phyloP scores from a whole-genome alignment of 257 asterid species.

The Petunia secreta region DNA sequence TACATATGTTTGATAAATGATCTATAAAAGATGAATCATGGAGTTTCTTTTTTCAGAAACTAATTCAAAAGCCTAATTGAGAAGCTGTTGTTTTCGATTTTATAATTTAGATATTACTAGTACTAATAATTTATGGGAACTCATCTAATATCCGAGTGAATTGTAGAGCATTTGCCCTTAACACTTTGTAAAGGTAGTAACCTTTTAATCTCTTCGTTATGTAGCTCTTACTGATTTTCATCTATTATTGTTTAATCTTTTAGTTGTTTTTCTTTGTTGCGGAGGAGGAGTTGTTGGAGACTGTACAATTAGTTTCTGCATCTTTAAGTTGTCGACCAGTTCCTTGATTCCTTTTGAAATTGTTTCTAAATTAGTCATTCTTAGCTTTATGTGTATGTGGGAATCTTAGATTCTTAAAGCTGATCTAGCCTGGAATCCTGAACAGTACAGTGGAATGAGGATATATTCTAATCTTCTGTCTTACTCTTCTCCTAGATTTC shows the following conservation, averaged over 20 bases:
- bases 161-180: background rate
- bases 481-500: background rate
- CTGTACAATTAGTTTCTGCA: background rate
- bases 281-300: no score
- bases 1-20: background rate
- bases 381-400: background rate
- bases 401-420: conserved; percentile 7
- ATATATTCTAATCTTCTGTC: conserved; percentile 8
- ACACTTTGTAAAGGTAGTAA: background rate
- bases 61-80: background rate
- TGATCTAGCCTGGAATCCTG: background rate
- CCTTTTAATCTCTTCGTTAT: background rate
- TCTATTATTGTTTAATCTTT: background rate
- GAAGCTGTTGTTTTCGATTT: background rate
- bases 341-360: background rate
- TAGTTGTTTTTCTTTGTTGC: background rate
- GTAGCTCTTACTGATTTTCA: background rate
- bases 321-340: background rate
- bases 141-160: background rate
- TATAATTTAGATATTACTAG: background rate
- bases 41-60: background rate
- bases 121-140: background rate
- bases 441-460: background rate
- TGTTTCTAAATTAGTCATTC: background rate
- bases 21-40: background rate